Conservation (phyloP, 495 filamentous ascomycete genomes). For the Penicillium verhagenii region DNA sequence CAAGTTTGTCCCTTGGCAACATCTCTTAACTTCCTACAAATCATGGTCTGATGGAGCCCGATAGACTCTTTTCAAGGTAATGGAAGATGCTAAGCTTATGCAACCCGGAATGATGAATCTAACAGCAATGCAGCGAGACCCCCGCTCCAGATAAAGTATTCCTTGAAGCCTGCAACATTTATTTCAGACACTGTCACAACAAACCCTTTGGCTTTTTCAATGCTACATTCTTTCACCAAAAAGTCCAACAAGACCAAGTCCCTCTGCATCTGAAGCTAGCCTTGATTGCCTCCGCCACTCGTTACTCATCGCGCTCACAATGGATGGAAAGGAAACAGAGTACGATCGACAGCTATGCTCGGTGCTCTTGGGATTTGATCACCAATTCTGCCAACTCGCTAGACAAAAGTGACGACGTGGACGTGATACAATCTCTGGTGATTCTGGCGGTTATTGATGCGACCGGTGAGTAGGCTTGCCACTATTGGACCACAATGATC, state of each 20-base stretch:
- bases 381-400: conserved; percentile 12
- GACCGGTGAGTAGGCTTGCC: conserved; percentile 17
- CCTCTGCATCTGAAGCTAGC: conserved; percentile 26
- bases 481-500: background rate
- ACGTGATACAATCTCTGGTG: conserved; percentile 26
- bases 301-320: conserved; percentile 23
- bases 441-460: conserved; percentile 32
- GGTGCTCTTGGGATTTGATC: conserved; percentile 29
- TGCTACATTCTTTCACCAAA: conserved; percentile 20
- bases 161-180: conserved; percentile 25
- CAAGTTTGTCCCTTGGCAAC: too few species aligned
- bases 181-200: conserved; percentile 31
- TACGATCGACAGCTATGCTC: conserved; percentile 24
- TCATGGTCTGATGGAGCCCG: background rate
- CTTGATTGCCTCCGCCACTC: conserved; percentile 28
- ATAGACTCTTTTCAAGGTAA: background rate
- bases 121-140: background rate
- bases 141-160: conserved; percentile 20
- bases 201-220: conserved; percentile 34
- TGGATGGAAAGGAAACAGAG: conserved; percentile 21
- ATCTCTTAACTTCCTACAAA: too few species aligned
- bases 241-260: conserved; percentile 9
- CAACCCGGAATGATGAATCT: too few species aligned
- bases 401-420: conserved; percentile 21
- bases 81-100: too few species aligned